A percentile compares a stretch with the other conserved stretches of the same genome.
These are phyloP conservation scores for Pseudozyma sp. DNA, from an alignment of 1,284 basidiomycete genomes.

Conservation along the genomic window DNA sequence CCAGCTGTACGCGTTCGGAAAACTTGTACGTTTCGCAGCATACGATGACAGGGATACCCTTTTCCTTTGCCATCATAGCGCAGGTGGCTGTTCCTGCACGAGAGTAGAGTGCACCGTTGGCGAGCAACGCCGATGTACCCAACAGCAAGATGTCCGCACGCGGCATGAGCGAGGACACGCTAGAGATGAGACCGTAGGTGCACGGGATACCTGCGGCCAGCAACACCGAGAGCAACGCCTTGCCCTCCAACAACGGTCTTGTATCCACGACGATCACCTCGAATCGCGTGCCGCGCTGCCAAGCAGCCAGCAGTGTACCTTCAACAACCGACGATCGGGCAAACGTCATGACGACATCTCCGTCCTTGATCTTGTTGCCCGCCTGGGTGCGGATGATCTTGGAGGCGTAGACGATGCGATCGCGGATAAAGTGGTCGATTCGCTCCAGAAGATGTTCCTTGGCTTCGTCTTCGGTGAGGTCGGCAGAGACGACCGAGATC, in stretches of 20 bases:
- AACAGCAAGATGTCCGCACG: slow-evolving; percentile 84
- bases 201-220: slow-evolving; percentile 82
- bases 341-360: slow-evolving; percentile 91
- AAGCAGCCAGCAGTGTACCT: slow-evolving; percentile 83
- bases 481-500: slow-evolving; percentile 90
- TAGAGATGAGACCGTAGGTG: slow-evolving; percentile 91
- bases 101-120: slow-evolving; percentile 93
- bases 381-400: slow-evolving; percentile 87
- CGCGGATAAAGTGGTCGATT: slow-evolving; percentile 93
- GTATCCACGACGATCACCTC: slow-evolving; percentile 95
- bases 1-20: slow-evolving; percentile 89
- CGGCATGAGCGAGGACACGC: slow-evolving; percentile 84
- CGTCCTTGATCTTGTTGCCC: slow-evolving; percentile 92
- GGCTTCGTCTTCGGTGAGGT: slow-evolving; percentile 94
- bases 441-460: slow-evolving; percentile 84
- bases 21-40: slow-evolving; percentile 99
- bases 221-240: slow-evolving; percentile 77
- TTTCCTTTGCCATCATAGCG: slow-evolving; percentile 92
- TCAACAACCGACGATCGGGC: slow-evolving; percentile 95
- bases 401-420: slow-evolving; percentile 91
- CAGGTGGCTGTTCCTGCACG: slow-evolving; percentile 94
- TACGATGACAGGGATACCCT: slow-evolving; percentile 91
- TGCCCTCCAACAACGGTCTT: slow-evolving; percentile 89
- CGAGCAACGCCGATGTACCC: slow-evolving; percentile 91
- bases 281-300: slow-evolving; percentile 75